Base-by-base conservation (phyloP, 805 yeast species). In the Myxozyma melibiosi region DNA sequence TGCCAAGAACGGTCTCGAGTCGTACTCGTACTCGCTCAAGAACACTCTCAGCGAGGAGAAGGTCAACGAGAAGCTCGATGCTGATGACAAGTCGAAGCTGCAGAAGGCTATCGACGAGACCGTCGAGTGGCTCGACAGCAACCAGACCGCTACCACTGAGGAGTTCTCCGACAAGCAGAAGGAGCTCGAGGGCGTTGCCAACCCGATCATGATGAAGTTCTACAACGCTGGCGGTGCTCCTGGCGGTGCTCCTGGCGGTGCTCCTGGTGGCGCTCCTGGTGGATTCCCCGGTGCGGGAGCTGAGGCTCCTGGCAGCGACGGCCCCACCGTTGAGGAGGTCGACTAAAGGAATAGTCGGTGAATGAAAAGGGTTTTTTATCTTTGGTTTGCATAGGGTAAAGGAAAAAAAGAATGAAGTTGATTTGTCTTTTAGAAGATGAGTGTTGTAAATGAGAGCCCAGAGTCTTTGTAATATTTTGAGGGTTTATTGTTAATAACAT, bases 131-230 rank as follows among this genome's bases (percentile, higher is more conserved):
- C 85, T 92, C 77, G 98, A 91, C 76, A 82, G 83, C 68, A 89
- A 90, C 81, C 92, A 86, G 78, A 83, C 97, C 65, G 97, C 96
- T 68, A 75, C 96, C 53, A 83, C 88, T 58, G 97, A 92, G 74
- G 98, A 91, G 82, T 91, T 78, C 76, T 81, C 84, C 72, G 96
- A 87, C 78, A 86, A 83, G 81, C 96, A 90, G 81, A 91, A 91
- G 85, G 97, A 90, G 79, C 85, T 91, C 71, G 97, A 92, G 82
- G 86, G 83, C 68, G 81, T 86, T 77, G 96, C 96, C 67, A 91
- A 91, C 83, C 97, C 97, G 76, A 89, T 91, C 78, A 86, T 91
- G 90, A 83, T 90, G 75, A 90, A 91, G 83, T 90, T 94, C 83
- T 92, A 92, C 85, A 94, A 88, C 77, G 90, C 86, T 67, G 76